phyloP scores from a whole-genome alignment of 2,329 filamentous ascomycete genomes.

The Penicillium vulpinum region DNA sequence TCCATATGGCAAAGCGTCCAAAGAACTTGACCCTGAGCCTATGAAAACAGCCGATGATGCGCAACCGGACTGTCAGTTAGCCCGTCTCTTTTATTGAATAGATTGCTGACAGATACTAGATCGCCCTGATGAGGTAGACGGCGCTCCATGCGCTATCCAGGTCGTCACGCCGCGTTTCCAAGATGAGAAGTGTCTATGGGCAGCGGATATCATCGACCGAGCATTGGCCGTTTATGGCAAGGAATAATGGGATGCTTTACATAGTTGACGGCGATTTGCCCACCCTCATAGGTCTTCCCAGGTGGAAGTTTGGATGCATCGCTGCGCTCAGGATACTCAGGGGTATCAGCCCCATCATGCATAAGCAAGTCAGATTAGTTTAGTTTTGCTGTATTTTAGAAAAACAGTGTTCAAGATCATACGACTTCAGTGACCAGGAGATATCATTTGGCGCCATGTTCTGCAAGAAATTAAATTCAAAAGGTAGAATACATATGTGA shows the following conservation, averaged over 20 bases:
- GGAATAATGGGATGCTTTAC: neutral
- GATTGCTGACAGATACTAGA: constrained; percentile 35
- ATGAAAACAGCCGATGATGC: constrained; percentile 31
- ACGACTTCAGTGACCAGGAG: neutral
- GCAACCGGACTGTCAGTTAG: constrained; percentile 29
- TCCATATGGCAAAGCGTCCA: constrained; percentile 47
- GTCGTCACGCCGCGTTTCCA: constrained; percentile 49
- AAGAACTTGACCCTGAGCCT: constrained; percentile 40
- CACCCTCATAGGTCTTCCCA: neutral
- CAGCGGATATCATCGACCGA: constrained; percentile 33
- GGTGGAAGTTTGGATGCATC: neutral
- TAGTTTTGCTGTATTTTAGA: neutral
- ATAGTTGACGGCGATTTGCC: neutral
- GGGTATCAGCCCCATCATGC: neutral
- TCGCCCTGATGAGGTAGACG: constrained; percentile 42
- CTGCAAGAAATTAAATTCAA: constrained; percentile 17
- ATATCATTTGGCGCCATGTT: neutral
- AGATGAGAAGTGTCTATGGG: constrained; percentile 49
- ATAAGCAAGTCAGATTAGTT: neutral
- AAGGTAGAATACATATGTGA: constrained; percentile 27
- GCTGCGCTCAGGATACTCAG: too few relatives aligned
- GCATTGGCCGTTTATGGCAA: constrained; percentile 1
- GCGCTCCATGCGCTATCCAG: constrained; percentile 50
- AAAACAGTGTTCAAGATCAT: neutral
- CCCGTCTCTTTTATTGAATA: neutral